These are phyloP conservation scores for Neonothopanus nambi DNA, from an alignment of 1,284 basidiomycete species.

Conservation along the genomic window DNA sequence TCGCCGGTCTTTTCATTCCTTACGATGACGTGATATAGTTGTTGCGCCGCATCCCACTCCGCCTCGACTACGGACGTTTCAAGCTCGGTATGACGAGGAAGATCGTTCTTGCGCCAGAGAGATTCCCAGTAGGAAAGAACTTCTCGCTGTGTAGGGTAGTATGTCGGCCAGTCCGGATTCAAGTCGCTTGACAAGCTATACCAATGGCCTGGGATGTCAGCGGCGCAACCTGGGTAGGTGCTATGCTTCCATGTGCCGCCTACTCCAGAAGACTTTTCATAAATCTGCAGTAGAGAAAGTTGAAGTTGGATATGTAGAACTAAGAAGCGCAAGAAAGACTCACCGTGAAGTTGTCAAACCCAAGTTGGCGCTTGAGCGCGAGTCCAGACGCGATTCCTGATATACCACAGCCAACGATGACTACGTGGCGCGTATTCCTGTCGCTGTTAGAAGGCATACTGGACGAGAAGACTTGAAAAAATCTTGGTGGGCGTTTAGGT, in stretches of 20 bases:
- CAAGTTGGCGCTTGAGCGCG: conserved; percentile 21
- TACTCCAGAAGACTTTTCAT: conserved; percentile 15
- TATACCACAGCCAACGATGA: conserved; percentile 1
- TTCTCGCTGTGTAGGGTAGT: conserved; percentile 24
- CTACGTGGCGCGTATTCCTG: neutral
- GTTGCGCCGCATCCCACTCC: conserved; percentile 18
- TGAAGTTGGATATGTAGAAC: neutral
- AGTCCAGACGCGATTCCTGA: conserved; percentile 19
- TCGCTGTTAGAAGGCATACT: neutral
- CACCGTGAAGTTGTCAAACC: conserved; percentile 20
- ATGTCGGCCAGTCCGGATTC: conserved; percentile 27
- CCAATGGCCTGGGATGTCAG: conserved; percentile 24
- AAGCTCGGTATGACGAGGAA: conserved; percentile 13
- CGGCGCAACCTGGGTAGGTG: conserved; percentile 7
- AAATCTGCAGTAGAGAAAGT: conserved; percentile 9
- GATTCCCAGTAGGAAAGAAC: conserved; percentile 27
- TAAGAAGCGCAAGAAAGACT: neutral
- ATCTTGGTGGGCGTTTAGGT: too few species aligned
- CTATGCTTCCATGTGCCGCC: conserved; percentile 20
- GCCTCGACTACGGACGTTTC: conserved; percentile 15
- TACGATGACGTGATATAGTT: conserved; percentile 23
- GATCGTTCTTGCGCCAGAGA: conserved; percentile 19
- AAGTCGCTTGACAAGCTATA: conserved; percentile 27
- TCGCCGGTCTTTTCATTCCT: conserved; percentile 4
- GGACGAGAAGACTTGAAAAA: neutral